Evolutionary conservation across 148 eudicot species (phyloP).

Genomic region (Fagopyrum homotropicum): DNA sequence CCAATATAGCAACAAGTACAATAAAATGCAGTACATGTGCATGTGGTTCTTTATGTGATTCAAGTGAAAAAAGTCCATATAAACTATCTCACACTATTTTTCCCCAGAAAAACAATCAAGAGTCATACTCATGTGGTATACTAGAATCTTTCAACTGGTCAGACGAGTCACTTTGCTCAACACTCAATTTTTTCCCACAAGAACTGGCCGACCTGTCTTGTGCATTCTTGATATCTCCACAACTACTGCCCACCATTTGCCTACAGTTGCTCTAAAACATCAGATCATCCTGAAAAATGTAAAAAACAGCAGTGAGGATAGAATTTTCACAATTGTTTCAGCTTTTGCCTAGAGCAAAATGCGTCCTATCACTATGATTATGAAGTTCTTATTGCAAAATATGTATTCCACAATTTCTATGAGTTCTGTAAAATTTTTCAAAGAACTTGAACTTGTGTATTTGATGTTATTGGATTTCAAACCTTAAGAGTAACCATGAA

Average conservation of each 20-base stretch:
- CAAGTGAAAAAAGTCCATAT: background rate
- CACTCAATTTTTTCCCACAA: slow-evolving; percentile 94
- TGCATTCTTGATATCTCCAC: slow-evolving; percentile 97
- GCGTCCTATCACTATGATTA: too few species aligned
- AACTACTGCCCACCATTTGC: slow-evolving; percentile 95
- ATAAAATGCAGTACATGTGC: background rate
- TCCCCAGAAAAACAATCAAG: background rate
- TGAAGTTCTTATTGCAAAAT: too few species aligned
- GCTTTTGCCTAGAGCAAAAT: too few species aligned
- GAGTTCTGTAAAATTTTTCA: too few species aligned
- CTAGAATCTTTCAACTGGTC: slow-evolving; percentile 78
- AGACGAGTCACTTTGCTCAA: slow-evolving; percentile 91
- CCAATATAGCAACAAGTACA: background rate
- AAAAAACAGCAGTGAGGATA: background rate
- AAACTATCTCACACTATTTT: background rate
- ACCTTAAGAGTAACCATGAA: too few species aligned
- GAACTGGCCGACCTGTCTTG: slow-evolving; percentile 92
- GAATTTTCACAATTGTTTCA: background rate
- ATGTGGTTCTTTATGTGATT: background rate
- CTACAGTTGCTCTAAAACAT: slow-evolving; percentile 78
- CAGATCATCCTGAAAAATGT: slow-evolving; percentile 80
- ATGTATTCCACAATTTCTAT: too few species aligned
- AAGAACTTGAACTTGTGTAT: too few species aligned
- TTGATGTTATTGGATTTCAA: too few species aligned
- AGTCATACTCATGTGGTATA: slow-evolving; percentile 68